These are phyloP conservation scores for Fusarium musae DNA, from an alignment of 2,329 filamentous ascomycete species.

Conservation along the genomic window DNA sequence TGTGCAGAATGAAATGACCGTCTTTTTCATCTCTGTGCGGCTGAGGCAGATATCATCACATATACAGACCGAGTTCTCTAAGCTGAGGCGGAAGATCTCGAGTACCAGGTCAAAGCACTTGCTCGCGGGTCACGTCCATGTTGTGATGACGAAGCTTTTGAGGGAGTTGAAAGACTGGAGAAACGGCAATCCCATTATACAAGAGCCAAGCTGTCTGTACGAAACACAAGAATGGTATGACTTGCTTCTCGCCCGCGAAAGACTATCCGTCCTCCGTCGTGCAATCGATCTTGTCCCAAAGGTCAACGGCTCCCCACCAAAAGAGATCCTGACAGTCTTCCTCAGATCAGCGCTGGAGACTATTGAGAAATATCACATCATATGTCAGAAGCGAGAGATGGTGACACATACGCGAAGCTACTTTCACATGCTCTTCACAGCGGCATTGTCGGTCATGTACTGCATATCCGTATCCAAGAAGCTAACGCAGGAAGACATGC, in stretches of 20 bases:
- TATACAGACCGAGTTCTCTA: conserved; percentile 48
- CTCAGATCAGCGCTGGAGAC: conserved; percentile 50
- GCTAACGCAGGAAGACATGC: background rate
- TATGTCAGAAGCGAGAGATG: conserved; percentile 47
- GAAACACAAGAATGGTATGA: conserved; percentile 58
- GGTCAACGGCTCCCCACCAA: conserved; percentile 47
- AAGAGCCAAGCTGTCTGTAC: conserved; percentile 52
- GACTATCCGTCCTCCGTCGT: conserved; percentile 53
- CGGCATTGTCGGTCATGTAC: conserved; percentile 53
- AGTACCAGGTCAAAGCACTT: background rate
- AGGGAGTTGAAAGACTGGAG: conserved; percentile 53
- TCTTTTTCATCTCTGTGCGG: conserved; percentile 53
- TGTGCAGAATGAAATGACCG: conserved; percentile 18
- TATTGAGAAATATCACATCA: conserved; percentile 52
- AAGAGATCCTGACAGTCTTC: conserved; percentile 48
- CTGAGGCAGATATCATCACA: conserved; percentile 55
- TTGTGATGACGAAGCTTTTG: conserved; percentile 45
- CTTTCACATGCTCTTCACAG: conserved; percentile 60
- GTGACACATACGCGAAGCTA: conserved; percentile 60
- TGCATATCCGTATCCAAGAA: conserved; percentile 34
- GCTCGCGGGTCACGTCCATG: conserved; percentile 39
- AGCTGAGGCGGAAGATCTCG: background rate
- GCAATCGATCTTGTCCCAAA: conserved; percentile 54
- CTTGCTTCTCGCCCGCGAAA: conserved; percentile 54
- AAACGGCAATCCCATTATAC: conserved; percentile 46